Base-by-base conservation (phyloP, 352 stramenopile genomes). In the Pythium angustatum region DNA sequence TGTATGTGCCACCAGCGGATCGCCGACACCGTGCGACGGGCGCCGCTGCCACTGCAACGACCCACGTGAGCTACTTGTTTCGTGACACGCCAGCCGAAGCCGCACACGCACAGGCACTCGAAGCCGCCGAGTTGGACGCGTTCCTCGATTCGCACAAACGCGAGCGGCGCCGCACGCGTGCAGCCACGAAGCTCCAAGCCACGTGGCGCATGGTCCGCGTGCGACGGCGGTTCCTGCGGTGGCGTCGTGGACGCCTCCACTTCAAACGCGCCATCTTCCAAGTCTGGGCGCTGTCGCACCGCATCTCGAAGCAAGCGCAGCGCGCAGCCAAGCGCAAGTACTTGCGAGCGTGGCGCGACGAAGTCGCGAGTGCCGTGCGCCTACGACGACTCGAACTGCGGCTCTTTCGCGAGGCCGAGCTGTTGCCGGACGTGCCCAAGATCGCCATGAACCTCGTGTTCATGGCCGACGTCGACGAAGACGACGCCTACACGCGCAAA, bases 371-470 rank as follows among this genome's bases (percentile, higher is more conserved):
- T 41, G 60, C 72, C 17, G 62, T 87, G 15, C 45, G 58, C 58
- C 68, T 93, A 6, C 84, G 73, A 1, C 60, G 72, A 24, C 78
- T 91, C 57, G 84, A 93, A 69, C 68, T 91, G 12, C 66, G 68
- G 34, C 71, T 93, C 33, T 89, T 88, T 24, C 75, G 69, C 27
- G 70, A 85, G 30, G 79, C 79, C 27, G 81, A 80, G 48, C 86
- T 65, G n/a, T 72, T 78, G 30, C 56, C 69, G 17, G 67, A 75
- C 34, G 43, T 90, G 19, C 79, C 82, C 3, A 76, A 69, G 1
- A 61, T 91, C 61, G 82, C 91, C 5, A 68, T 88, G 43, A 93
- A 93, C 40, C 64, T 93, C n/a, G 80, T 90, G 1, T 85, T 92
- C 47, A 92, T 79, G 5, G 77, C 73, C 0, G 74, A 75, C 24